Evolutionary conservation across 805 yeast genomes (phyloP), one percentile per base, ranked within the genome.

Genomic region (Ascoidea tarda): DNA sequence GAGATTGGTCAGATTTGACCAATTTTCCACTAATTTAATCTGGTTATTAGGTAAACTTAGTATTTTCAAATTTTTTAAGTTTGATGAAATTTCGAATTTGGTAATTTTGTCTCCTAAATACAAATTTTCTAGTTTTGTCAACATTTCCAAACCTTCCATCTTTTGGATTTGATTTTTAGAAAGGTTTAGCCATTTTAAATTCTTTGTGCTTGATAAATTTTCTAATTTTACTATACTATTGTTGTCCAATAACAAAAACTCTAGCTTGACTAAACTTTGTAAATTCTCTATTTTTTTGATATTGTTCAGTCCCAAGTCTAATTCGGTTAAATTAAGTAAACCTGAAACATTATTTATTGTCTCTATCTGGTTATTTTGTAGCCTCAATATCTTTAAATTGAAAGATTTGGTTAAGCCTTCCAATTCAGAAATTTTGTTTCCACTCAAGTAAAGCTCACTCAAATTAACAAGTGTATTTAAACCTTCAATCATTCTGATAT

Each of bases 21-120:
- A 21, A 21, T 21, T 21, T 21, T 21, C 28, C 28, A 21, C 28
- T 21, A 21, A 21, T 21, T 21, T 21, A 3, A 21, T 21, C 28
- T 21, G 28, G 28, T 21, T 21, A 21, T 21, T 21, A 21, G 3
- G 28, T 21, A 21, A 21, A 21, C 28, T 21, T 21, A 21, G 28
- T 21, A 3, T 21, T 21, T 21, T 21, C 28, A 21, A 47, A 93
- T 68, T 50, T 73, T 76, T 0, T 67, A 69, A 54, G 91, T 69
- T 0, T 68, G 66, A 28, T 74, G 73, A 59, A 90, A 63, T 46
- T 79, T 78, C 57, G 48, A 85, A 79, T 46, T 60, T 65, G 47
- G 78, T 73, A 49, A 88, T 75, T 53, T 79, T 73, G 66, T 93
- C 99, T 8, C 98, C 99, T 46, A 93, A 72, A 66, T 93, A 99